Evolutionary conservation across 495 filamentous ascomycete genomes (phyloP).

Genomic region (Penicillium lividum): DNA sequence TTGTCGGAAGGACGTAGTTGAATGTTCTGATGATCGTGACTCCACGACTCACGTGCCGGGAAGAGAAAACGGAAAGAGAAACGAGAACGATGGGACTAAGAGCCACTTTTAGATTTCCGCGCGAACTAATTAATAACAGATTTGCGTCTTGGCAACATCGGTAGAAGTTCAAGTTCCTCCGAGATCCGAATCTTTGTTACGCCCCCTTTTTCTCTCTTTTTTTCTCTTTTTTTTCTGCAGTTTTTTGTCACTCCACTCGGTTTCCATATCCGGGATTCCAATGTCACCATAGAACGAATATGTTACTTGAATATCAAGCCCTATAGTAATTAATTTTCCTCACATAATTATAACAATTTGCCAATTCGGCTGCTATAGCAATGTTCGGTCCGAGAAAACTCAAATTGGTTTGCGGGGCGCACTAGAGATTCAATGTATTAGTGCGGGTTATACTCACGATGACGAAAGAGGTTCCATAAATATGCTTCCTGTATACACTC

Average conservation of each 20-base stretch:
- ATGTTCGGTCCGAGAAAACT: background rate
- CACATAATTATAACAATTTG: background rate
- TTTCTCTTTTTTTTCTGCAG: background rate
- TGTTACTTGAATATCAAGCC: background rate
- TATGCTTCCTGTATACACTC: background rate
- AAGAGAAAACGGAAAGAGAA: background rate
- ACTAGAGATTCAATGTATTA: background rate
- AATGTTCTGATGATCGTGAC: background rate
- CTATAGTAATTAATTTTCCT: too few species aligned
- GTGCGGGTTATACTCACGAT: background rate
- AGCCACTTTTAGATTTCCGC: background rate
- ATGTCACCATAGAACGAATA: background rate
- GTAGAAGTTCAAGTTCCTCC: background rate
- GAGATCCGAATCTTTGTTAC: background rate
- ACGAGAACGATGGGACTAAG: background rate
- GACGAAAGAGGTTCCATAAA: background rate
- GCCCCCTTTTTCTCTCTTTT: background rate
- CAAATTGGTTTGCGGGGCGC: background rate
- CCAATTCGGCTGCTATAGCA: background rate
- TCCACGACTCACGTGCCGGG: slow-evolving; percentile 1
- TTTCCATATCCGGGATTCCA: background rate
- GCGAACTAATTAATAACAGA: too few species aligned
- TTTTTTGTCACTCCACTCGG: background rate
- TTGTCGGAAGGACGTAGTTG: slow-evolving; percentile 1
- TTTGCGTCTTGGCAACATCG: too few species aligned